Evolutionary conservation across 2,329 filamentous ascomycete species (phyloP).

Genomic region (Bipolaris gigantea): DNA sequence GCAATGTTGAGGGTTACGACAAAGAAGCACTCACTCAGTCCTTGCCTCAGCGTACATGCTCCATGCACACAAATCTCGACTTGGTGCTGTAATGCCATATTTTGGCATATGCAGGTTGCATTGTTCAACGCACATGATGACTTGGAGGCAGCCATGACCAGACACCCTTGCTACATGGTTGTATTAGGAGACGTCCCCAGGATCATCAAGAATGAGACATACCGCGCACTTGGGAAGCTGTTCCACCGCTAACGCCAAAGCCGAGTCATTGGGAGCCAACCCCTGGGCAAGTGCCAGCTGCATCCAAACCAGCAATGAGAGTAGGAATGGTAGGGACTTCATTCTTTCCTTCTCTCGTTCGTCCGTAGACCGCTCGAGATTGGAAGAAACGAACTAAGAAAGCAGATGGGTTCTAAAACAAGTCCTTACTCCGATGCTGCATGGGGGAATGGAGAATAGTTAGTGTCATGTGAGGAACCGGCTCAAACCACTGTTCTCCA

Average conservation of each 20-base stretch:
- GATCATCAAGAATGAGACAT: constrained; percentile 5
- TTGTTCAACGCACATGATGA: constrained; percentile 17
- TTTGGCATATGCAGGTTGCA: constrained; percentile 20
- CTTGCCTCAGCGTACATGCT: constrained; percentile 21
- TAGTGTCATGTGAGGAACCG: constrained; percentile 4
- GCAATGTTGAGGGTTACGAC: neutral
- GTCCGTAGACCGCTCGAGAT: neutral
- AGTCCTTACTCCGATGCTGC: neutral
- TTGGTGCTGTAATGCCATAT: constrained; percentile 16
- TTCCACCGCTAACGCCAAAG: constrained; percentile 12
- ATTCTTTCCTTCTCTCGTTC: constrained; percentile 14
- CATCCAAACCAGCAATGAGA: constrained; percentile 19
- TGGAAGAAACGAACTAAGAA: neutral
- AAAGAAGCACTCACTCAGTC: constrained; percentile 13
- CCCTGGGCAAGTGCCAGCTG: constrained; percentile 21
- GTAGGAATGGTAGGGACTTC: constrained; percentile 20
- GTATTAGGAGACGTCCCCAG: constrained; percentile 1
- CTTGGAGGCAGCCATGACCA: constrained; percentile 11
- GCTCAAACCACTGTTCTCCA: constrained; percentile 1
- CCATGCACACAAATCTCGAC: constrained; percentile 17
- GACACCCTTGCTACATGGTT: constrained; percentile 17
- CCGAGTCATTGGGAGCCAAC: constrained; percentile 5
- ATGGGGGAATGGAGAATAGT: constrained; percentile 2
- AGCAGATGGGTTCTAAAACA: constrained; percentile 1
- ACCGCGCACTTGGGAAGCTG: constrained; percentile 26